Evolutionary conservation across 1,139 yeast genomes (phyloP), one percentile per base, ranked within the genome.

Genomic region (Candida smagusa): DNA sequence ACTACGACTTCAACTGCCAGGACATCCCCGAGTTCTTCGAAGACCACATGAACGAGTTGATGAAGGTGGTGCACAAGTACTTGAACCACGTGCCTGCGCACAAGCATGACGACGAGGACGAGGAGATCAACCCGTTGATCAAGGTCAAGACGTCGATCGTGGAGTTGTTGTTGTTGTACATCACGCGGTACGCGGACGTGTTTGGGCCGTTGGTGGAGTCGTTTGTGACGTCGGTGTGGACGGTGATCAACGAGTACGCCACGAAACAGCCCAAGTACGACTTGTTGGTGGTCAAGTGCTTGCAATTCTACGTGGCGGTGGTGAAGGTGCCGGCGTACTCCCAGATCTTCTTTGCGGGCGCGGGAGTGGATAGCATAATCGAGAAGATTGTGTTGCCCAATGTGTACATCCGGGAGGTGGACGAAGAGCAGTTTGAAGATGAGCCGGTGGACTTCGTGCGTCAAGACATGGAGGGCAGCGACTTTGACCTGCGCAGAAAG

Each of bases 1-100:
- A 86, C 59, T 88, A 81, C 55, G 99, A 94, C 59, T 79, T 94
- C 53, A 94, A 92, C 60, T 90, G 97, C 62, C 98, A 94, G 63
- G 98, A 94, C 63, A 83, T 94, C 39, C 98, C 99, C 2, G 98
- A 90, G 60, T 92, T 90, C 58, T 94, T 94, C 56, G 99, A 94
- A 63, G 98, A 94, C 61, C 79, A 94, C 58, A 65, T 92, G 66
- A 68, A 74, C 35, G 68, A 67, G 24, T 89, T 95, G 39, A 86
- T 94, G 94, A 72, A 72, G 8, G 76, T 90, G 27, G 72, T 90
- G 54, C 95, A 87, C 58, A 85, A 84, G 59, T 92, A 89, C 57
- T 69, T 92, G 44, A 64, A 74, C 26, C 87, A 81, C 54, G 59
- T 68, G 16, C 79, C 80, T 42, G 66, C 76, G 0, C 46, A 81